phyloP scores from a whole-genome alignment of 2,329 filamentous ascomycete genomes.

The Verticillium nubilum region DNA sequence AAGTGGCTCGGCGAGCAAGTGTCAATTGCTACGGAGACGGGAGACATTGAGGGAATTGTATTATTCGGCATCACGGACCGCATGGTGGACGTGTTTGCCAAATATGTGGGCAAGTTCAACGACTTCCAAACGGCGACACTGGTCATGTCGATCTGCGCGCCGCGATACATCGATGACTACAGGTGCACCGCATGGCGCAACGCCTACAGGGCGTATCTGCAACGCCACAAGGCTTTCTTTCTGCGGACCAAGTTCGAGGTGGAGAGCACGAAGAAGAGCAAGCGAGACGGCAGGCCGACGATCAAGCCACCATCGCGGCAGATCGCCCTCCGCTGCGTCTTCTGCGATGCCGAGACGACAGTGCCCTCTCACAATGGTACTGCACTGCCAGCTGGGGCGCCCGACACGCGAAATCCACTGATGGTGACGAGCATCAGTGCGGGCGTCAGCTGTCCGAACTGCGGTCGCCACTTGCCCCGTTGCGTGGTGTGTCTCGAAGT shows the following conservation, averaged over 20 bases:
- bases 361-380: conserved; percentile 9
- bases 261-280: conserved; percentile 65
- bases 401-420: conserved; percentile 46
- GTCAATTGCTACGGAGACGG: conserved; percentile 52
- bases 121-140: conserved; percentile 77
- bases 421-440: conserved; percentile 51
- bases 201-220: conserved; percentile 65
- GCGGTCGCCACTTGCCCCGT: conserved; percentile 60
- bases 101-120: conserved; percentile 68
- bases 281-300: conserved; percentile 56
- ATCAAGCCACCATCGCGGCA: conserved; percentile 62
- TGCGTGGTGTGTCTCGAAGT: conserved; percentile 65
- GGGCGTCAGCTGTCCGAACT: conserved; percentile 61
- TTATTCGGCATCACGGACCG: conserved; percentile 71
- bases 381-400: conserved; percentile 7
- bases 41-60: conserved; percentile 72
- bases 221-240: conserved; percentile 68
- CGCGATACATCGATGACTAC: conserved; percentile 71
- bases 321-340: conserved; percentile 70
- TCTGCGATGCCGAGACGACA: conserved; percentile 61
- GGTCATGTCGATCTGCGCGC: conserved; percentile 67
- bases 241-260: conserved; percentile 74
- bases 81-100: conserved; percentile 69
- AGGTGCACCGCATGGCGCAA: conserved; percentile 70
- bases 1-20: conserved; percentile 65